Conservation (phyloP, 2,329 filamentous ascomycete species). For the Alternaria arborescens region DNA sequence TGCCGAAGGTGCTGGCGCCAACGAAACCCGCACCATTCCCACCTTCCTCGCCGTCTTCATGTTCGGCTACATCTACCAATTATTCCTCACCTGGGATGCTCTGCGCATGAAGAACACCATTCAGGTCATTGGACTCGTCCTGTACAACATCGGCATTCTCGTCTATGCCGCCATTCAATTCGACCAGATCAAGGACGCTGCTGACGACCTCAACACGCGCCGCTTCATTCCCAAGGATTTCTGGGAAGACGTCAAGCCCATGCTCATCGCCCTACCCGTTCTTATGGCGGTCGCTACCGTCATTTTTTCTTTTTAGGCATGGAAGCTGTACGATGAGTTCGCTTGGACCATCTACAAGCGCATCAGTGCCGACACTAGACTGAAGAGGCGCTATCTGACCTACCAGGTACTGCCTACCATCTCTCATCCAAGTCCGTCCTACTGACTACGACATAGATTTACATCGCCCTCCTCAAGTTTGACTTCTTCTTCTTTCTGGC, state of each 20-base stretch:
- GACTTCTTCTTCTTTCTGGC: conserved; percentile 99
- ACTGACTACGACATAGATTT: conserved; percentile 71
- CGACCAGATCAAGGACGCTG: conserved; percentile 83
- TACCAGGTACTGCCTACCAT: conserved; percentile 77
- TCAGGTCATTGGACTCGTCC: conserved; percentile 92
- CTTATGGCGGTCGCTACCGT: conserved; percentile 81
- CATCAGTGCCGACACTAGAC: conserved; percentile 93
- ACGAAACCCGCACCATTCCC: conserved; percentile 74
- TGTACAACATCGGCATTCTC: conserved; percentile 90
- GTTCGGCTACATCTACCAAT: conserved; percentile 93
- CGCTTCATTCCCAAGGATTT: conserved; percentile 63
- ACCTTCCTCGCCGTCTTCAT: conserved; percentile 97
- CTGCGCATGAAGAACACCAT: conserved; percentile 96
- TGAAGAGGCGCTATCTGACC: conserved; percentile 95
- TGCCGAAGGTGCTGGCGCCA: conserved; percentile 46
- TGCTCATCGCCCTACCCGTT: conserved; percentile 83
- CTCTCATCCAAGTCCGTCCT: not conserved
- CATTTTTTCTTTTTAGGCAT: conserved; percentile 78
- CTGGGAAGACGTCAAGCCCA: conserved; percentile 75
- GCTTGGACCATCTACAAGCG: conserved; percentile 99
- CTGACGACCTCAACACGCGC: conserved; percentile 61
- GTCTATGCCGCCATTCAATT: conserved; percentile 94
- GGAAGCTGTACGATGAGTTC: conserved; percentile 98
- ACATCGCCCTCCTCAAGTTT: conserved; percentile 96
- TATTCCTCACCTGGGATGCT: conserved; percentile 91